Evolutionary conservation across 441 rosid genomes (phyloP).

Genomic region (Gossypium davidsonii): DNA sequence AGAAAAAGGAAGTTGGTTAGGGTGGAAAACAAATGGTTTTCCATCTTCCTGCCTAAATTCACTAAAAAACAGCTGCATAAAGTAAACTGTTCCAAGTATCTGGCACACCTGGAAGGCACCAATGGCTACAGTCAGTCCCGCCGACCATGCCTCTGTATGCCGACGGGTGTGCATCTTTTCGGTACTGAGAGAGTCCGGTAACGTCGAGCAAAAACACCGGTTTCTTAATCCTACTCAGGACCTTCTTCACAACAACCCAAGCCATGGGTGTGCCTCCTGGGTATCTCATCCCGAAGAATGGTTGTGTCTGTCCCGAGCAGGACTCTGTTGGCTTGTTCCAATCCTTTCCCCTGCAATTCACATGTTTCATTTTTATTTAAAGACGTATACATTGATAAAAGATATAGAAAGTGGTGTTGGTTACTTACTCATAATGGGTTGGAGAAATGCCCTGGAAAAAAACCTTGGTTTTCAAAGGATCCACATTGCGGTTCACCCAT

Average conservation of each 20-base stretch:
- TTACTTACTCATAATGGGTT: constrained; percentile 51
- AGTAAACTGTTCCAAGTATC: constrained; percentile 68
- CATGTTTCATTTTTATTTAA: neutral
- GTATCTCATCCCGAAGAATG: constrained; percentile 42
- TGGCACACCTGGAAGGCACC: constrained; percentile 76
- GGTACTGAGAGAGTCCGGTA: constrained; percentile 45
- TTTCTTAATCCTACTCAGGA: constrained; percentile 47
- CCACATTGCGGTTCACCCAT: constrained; percentile 48
- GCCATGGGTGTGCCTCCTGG: constrained; percentile 56
- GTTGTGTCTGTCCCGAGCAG: constrained; percentile 44
- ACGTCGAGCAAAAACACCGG: constrained; percentile 55
- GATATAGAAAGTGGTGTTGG: neutral
- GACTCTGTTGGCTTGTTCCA: constrained; percentile 52
- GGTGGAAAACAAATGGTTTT: constrained; percentile 8
- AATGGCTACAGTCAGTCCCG: constrained; percentile 60
- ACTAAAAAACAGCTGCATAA: constrained; percentile 37
- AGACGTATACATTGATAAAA: neutral
- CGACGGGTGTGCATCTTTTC: constrained; percentile 60
- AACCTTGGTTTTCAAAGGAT: constrained; percentile 53
- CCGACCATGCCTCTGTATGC: constrained; percentile 40
- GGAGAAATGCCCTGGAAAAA: constrained; percentile 66
- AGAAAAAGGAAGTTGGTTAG: neutral
- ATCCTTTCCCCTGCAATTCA: constrained; percentile 43
- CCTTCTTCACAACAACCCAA: constrained; percentile 51
- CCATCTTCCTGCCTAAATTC: neutral